Evolutionary conservation across 306 rosid species (phyloP).

Genomic region (Cicer pinnatifidum): DNA sequence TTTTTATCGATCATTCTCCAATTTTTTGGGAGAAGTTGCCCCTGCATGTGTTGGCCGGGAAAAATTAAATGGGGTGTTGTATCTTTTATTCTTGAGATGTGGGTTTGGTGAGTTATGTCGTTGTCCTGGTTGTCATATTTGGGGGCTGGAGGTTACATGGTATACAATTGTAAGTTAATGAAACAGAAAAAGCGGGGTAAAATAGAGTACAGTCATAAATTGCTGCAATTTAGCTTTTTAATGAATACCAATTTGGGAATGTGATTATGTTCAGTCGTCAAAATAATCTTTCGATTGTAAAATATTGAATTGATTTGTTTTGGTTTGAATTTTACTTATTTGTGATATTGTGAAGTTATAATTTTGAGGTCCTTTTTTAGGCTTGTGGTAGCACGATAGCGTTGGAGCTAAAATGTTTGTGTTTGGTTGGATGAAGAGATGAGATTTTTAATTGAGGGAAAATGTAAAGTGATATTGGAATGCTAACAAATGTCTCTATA

Average conservation of each 20-base stretch:
- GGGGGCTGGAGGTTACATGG: constrained; percentile 63
- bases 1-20: constrained; percentile 76
- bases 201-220: constrained; percentile 46
- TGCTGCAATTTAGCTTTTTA: constrained; percentile 44
- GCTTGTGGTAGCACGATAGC: neutral
- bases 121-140: constrained; percentile 57
- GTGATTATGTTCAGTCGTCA: neutral
- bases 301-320: neutral
- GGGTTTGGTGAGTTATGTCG: constrained; percentile 68
- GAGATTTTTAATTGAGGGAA: too few relatives aligned
- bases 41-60: constrained; percentile 59
- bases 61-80: constrained; percentile 53
- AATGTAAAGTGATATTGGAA: too few relatives aligned
- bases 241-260: constrained; percentile 48
- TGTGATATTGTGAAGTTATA: neutral
- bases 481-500: too few relatives aligned
- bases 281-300: neutral
- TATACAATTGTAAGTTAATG: constrained; percentile 81
- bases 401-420: too few relatives aligned
- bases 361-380: neutral
- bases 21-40: constrained; percentile 86
- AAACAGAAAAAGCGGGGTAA: constrained; percentile 40
- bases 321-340: neutral
- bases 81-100: constrained; percentile 55
- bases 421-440: too few relatives aligned